Evolutionary conservation across 2,329 filamentous ascomycete species (phyloP).

Genomic region (Penicillium janthinellum): DNA sequence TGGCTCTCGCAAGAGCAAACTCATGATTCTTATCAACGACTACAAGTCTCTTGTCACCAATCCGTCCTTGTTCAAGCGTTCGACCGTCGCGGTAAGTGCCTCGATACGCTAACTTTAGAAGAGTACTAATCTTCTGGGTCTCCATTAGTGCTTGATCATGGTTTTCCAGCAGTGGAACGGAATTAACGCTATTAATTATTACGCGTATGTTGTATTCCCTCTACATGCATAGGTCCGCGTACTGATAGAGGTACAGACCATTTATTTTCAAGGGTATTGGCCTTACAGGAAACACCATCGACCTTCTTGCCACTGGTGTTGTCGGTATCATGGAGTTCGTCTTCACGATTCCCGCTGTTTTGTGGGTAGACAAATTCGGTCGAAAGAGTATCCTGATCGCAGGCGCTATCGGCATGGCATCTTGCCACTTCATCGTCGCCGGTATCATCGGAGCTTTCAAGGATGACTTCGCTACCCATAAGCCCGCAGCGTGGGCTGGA

Average conservation of each 20-base stretch:
- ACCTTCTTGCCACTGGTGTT: slow-evolving; percentile 34
- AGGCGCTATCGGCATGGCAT: slow-evolving; percentile 67
- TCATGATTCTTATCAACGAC: slow-evolving; percentile 22
- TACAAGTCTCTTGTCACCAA: slow-evolving; percentile 14
- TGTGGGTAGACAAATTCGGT: slow-evolving; percentile 37
- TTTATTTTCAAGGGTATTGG: slow-evolving; percentile 31
- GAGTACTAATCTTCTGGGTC: not conserved
- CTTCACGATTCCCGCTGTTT: slow-evolving; percentile 34
- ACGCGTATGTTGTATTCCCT: slow-evolving; percentile 2
- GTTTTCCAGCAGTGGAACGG: slow-evolving; percentile 17
- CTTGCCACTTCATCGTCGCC: slow-evolving; percentile 69
- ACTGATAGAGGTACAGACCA: not conserved
- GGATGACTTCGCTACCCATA: slow-evolving; percentile 58
- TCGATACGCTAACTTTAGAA: slow-evolving; percentile 50
- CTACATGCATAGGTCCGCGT: no score
- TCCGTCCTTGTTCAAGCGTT: slow-evolving; percentile 49
- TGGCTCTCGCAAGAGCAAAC: slow-evolving; percentile 55
- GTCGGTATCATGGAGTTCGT: slow-evolving; percentile 34
- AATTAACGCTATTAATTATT: slow-evolving; percentile 19
- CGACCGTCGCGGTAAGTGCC: slow-evolving; percentile 49
- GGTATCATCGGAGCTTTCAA: slow-evolving; percentile 65
- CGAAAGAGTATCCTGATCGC: slow-evolving; percentile 35
- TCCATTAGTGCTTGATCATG: slow-evolving; percentile 11
- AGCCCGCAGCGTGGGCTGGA: slow-evolving; percentile 67
- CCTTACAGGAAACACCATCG: slow-evolving; percentile 28